Evolutionary conservation across 2,329 filamentous ascomycete species (phyloP).

Genomic region (Ciborinia camelliae): DNA sequence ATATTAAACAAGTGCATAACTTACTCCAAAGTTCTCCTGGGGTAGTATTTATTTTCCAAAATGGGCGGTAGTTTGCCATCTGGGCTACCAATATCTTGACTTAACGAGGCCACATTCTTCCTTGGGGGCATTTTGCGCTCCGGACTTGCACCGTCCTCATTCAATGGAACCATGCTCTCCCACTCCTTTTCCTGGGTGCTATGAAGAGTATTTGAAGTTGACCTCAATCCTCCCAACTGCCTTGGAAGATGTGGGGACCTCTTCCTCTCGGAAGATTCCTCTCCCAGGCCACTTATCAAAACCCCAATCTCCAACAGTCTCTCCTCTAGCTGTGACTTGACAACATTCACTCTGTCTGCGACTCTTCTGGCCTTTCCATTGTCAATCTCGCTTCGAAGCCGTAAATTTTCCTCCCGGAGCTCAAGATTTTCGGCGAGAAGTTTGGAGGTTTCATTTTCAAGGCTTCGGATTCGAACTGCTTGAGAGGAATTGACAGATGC

Average conservation of each 20-base stretch:
- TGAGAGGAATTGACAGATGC: constrained; percentile 75
- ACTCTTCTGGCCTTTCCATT: constrained; percentile 57
- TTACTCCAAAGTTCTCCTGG: constrained; percentile 66
- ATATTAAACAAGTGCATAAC: constrained; percentile 31
- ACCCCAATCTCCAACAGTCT: constrained; percentile 69
- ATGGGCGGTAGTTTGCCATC: constrained; percentile 59
- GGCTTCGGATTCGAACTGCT: constrained; percentile 69
- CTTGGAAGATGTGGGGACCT: constrained; percentile 43
- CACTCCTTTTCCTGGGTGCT: constrained; percentile 54
- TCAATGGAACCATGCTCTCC: constrained; percentile 41
- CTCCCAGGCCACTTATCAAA: constrained; percentile 63
- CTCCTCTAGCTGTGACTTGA: constrained; percentile 67
- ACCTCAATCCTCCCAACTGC: constrained; percentile 17
- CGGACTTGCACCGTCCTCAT: constrained; percentile 39
- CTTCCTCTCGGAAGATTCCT: constrained; percentile 54
- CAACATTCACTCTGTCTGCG: constrained; percentile 63
- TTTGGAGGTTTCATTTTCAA: constrained; percentile 72
- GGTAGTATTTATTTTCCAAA: constrained; percentile 64
- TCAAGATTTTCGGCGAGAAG: constrained; percentile 77
- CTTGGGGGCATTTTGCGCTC: constrained; percentile 50
- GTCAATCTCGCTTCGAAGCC: constrained; percentile 64
- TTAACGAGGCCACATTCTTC: constrained; percentile 41
- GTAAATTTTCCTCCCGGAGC: constrained; percentile 66
- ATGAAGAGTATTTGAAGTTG: constrained; percentile 40
- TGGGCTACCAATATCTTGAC: constrained; percentile 38